A percentile compares a stretch with the other conserved stretches of the same genome.
phyloP scores from a whole-genome alignment of 2,329 filamentous ascomycete species.

The Clonostachys solani region DNA sequence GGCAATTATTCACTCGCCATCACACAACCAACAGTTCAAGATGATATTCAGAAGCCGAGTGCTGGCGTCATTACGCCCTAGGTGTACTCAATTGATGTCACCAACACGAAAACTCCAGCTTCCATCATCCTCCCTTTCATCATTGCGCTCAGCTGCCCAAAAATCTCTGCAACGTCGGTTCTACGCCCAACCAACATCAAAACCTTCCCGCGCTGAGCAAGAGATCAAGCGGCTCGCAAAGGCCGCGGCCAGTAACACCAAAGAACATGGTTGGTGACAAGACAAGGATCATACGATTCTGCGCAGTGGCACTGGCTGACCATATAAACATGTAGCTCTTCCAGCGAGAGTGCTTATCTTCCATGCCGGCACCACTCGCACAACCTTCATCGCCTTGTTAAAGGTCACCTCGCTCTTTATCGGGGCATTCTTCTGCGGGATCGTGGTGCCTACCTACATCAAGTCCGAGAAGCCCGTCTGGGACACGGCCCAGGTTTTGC shows the following conservation, averaged over 20 bases:
- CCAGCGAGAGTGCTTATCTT: conserved; percentile 66
- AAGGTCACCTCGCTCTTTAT: conserved; percentile 70
- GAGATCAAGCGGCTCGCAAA: neutral
- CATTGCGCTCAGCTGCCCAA: too few relatives aligned
- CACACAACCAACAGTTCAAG: too few relatives aligned
- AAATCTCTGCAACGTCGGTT: too few relatives aligned
- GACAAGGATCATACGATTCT: too few relatives aligned
- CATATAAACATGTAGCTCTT: conserved; percentile 28
- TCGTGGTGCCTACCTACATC: conserved; percentile 58
- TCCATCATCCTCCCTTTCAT: too few relatives aligned
- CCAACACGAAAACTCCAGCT: too few relatives aligned
- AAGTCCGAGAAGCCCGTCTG: conserved; percentile 29
- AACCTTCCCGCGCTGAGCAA: neutral
- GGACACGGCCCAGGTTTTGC: conserved; percentile 37
- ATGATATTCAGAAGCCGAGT: too few relatives aligned
- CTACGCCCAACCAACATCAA: neutral
- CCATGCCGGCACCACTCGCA: conserved; percentile 65
- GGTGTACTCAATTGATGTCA: too few relatives aligned
- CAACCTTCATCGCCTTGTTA: conserved; percentile 63
- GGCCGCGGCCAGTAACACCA: neutral
- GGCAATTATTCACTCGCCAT: too few relatives aligned
- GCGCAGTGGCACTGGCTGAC: too few relatives aligned
- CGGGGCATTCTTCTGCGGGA: conserved; percentile 59
- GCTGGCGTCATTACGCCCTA: too few relatives aligned
- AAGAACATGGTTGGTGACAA: neutral